phyloP scores from a whole-genome alignment of 139 green algal genomes.

The Marvania coccoides region DNA sequence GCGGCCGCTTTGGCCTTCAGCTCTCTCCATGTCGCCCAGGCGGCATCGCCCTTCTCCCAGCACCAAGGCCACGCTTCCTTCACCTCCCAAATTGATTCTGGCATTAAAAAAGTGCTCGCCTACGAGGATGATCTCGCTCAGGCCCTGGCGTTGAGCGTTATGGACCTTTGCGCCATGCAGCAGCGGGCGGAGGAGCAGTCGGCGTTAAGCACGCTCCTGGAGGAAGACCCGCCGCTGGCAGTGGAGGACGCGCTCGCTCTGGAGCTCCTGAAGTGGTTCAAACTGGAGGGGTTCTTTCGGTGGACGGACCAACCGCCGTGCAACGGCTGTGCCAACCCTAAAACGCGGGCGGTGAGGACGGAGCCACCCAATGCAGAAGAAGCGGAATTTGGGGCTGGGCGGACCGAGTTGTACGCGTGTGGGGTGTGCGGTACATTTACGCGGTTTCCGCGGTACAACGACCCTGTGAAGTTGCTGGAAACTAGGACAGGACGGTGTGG shows the following conservation, averaged over 20 bases:
- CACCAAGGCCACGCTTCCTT: background rate
- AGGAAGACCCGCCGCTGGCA: conserved; percentile 19
- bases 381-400: conserved; percentile 11
- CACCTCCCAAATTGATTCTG: conserved; percentile 5
- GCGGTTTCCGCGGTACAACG: conserved; percentile 54
- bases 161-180: conserved; percentile 36
- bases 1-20: background rate
- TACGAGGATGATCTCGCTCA: conserved; percentile 42
- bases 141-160: conserved; percentile 37
- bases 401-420: conserved; percentile 47
- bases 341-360: conserved; percentile 5
- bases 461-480: conserved; percentile 57
- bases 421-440: conserved; percentile 2
- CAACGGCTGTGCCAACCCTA: conserved; percentile 24
- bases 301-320: conserved; percentile 59
- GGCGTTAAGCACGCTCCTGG: conserved; percentile 17
- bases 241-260: conserved; percentile 26
- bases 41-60: background rate
- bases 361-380: conserved; percentile 38
- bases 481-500: conserved; percentile 62
- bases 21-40: background rate
- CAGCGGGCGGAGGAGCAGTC: conserved; percentile 17
- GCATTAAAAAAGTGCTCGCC: conserved; percentile 15
- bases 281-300: conserved; percentile 65
- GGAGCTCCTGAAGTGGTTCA: conserved; percentile 69